These are phyloP conservation scores for Pisolithus marmoratus DNA, from an alignment of 768 basidiomycete genomes.

Conservation along the genomic window DNA sequence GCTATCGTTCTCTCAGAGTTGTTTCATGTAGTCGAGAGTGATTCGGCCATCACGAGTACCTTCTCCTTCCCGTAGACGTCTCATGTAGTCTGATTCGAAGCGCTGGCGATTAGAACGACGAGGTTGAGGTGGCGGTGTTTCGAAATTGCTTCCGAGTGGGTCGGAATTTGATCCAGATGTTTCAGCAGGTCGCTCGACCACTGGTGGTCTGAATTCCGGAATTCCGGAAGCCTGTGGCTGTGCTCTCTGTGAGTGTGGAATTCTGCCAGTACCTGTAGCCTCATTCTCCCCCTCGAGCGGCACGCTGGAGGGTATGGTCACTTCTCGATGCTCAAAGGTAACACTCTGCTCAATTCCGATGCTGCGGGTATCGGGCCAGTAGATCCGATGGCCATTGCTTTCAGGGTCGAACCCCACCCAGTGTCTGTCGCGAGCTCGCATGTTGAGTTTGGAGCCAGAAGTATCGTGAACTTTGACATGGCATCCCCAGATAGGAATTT, in stretches of 20 bases:
- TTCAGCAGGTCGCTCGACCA: too few species aligned
- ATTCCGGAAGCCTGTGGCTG: too few species aligned
- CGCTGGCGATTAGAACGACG: background rate
- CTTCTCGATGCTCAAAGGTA: constrained; percentile 1
- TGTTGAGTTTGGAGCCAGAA: background rate
- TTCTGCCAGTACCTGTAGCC: too few species aligned
- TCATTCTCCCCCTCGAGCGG: too few species aligned
- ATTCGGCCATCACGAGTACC: background rate
- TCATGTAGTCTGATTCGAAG: background rate
- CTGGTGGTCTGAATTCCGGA: too few species aligned
- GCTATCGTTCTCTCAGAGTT: too few species aligned
- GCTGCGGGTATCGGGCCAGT: background rate
- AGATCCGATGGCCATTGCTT: background rate
- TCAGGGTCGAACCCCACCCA: background rate
- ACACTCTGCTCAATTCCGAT: constrained; percentile 6
- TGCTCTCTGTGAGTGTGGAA: too few species aligned
- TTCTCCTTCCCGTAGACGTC: background rate
- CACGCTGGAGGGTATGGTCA: background rate
- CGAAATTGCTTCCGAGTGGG: background rate
- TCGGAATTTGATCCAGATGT: background rate
- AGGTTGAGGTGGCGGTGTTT: background rate
- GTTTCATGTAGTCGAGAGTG: background rate
- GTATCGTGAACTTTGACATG: background rate
- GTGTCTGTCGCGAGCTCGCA: background rate
- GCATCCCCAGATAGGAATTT: background rate